Evolutionary conservation across 306 rosid species (phyloP).

Genomic region (Trifolium dubium): DNA sequence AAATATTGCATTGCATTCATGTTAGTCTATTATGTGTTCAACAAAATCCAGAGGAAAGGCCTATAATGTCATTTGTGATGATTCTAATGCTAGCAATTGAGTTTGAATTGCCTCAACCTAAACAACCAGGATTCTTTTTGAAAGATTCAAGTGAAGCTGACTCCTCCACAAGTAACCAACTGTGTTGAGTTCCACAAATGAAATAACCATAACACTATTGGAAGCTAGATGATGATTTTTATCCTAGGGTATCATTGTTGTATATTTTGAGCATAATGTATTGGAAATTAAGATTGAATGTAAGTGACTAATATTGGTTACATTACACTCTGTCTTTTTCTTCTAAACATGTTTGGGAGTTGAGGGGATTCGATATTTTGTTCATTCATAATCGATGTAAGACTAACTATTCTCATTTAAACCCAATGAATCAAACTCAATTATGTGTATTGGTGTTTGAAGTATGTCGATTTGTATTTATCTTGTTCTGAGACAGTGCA

Average conservation of each 20-base stretch:
- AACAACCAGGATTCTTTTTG: conserved; percentile 60
- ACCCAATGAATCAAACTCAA: no score
- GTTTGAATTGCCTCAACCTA: conserved; percentile 53
- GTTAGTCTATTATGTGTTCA: conserved; percentile 73
- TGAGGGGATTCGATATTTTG: no score
- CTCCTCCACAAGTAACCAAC: conserved; percentile 45
- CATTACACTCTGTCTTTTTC: not conserved
- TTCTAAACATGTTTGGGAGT: no score
- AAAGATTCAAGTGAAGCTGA: conserved; percentile 37
- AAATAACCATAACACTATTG: conserved; percentile 46
- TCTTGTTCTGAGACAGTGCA: no score
- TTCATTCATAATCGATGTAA: no score
- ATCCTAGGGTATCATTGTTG: conserved; percentile 10
- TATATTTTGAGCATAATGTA: conserved; percentile 1
- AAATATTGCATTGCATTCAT: conserved; percentile 61
- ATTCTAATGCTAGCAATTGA: conserved; percentile 60
- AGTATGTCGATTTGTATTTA: no score
- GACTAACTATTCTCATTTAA: no score
- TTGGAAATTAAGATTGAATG: conserved; percentile 11
- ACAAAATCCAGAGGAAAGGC: conserved; percentile 56
- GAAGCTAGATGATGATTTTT: conserved; percentile 54
- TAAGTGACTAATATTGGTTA: not conserved
- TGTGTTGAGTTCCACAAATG: conserved; percentile 48
- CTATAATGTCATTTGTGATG: conserved; percentile 51
- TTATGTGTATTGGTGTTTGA: no score